Evolutionary conservation across 805 yeast genomes (phyloP).

Genomic region (Scheffersomyces ergatensis): DNA sequence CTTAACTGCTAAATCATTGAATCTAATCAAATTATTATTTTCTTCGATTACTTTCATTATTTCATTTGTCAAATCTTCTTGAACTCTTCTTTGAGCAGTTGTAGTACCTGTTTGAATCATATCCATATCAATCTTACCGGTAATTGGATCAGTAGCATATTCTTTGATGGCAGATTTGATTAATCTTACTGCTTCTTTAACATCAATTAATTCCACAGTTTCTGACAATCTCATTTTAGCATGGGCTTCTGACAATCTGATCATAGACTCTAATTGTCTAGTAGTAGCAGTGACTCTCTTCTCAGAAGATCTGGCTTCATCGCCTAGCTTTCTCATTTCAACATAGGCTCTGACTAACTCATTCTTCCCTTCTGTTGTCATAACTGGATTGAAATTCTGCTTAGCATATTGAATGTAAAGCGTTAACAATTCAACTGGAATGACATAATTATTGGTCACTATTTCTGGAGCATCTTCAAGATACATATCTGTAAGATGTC

Average conservation of each 20-base stretch:
- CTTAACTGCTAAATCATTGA: slow-evolving; percentile 55
- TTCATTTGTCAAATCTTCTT: slow-evolving; percentile 68
- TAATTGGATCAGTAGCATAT: slow-evolving; percentile 95
- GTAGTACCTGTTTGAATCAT: slow-evolving; percentile 95
- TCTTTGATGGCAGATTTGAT: slow-evolving; percentile 94
- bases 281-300: slow-evolving; percentile 97
- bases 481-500: slow-evolving; percentile 88
- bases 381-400: slow-evolving; percentile 74
- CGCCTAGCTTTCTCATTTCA: slow-evolving; percentile 91
- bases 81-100: slow-evolving; percentile 74
- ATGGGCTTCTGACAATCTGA: slow-evolving; percentile 91
- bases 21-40: slow-evolving; percentile 48
- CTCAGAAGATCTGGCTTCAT: slow-evolving; percentile 81
- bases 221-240: slow-evolving; percentile 89
- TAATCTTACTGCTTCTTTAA: slow-evolving; percentile 87
- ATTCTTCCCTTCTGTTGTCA: slow-evolving; percentile 76
- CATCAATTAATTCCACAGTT: slow-evolving; percentile 75
- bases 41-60: slow-evolving; percentile 55
- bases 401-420: slow-evolving; percentile 93
- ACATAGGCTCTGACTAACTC: slow-evolving; percentile 88
- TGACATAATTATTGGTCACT: slow-evolving; percentile 62
- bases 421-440: slow-evolving; percentile 86
- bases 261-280: slow-evolving; percentile 94
- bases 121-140: slow-evolving; percentile 97
- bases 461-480: slow-evolving; percentile 80